phyloP scores from a whole-genome alignment of 371 early-diverging fungal genomes.

The Syncephalastrum sp. region DNA sequence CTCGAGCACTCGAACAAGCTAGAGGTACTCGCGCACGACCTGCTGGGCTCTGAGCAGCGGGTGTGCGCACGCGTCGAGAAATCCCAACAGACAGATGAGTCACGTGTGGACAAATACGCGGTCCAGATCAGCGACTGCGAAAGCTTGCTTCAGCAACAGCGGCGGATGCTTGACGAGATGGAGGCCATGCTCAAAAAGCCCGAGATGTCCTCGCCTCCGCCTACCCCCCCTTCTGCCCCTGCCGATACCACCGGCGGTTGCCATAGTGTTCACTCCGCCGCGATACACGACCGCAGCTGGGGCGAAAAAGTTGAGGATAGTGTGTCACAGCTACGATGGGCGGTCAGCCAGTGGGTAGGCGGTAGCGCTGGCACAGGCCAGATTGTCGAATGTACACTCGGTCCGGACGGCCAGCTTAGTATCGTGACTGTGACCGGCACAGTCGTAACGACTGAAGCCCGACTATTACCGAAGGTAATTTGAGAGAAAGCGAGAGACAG shows the following conservation, averaged over 20 bases:
- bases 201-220: no score
- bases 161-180: conserved; percentile 18
- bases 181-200: conserved; percentile 3
- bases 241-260: no score
- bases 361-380: conserved; percentile 21
- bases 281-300: not conserved
- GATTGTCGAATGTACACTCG: conserved; percentile 13
- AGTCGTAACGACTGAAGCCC: conserved; percentile 14
- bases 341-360: conserved; percentile 21
- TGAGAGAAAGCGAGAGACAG: not conserved
- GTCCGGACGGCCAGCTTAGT: conserved; percentile 14
- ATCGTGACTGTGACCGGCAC: conserved; percentile 18
- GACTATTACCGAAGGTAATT: conserved; percentile 18
- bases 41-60: conserved; percentile 6
- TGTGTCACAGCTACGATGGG: conserved; percentile 14
- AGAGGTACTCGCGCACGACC: conserved; percentile 13
- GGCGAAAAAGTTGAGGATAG: conserved; percentile 11
- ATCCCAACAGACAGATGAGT: conserved; percentile 5
- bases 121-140: conserved; percentile 13
- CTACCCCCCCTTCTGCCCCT: no score
- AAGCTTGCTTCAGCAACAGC: conserved; percentile 11
- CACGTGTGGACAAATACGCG: conserved; percentile 6
- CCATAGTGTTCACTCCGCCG: not conserved
- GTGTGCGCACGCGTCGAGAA: not conserved
- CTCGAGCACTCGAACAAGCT: conserved; percentile 11